These are phyloP conservation scores for Wickerhamia fluorescens DNA, from an alignment of 805 yeast genomes.

Conservation along the genomic window DNA sequence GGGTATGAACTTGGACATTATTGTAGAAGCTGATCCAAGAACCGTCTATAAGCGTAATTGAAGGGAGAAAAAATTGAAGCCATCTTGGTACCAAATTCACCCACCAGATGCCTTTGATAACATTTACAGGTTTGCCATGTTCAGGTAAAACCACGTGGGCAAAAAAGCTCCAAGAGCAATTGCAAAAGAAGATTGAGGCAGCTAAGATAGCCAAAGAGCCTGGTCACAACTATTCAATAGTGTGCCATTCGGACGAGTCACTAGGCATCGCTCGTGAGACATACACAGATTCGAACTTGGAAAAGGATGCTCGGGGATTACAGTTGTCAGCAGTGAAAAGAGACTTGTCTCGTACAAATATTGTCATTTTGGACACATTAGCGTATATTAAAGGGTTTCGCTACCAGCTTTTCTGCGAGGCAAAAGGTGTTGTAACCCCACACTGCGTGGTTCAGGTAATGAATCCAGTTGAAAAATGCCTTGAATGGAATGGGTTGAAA, in stretches of 20 bases:
- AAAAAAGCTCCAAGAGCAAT: constrained; percentile 37
- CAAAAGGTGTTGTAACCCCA: constrained; percentile 75
- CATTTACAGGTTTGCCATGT: constrained; percentile 79
- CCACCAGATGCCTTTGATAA: constrained; percentile 72
- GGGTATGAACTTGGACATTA: constrained; percentile 54
- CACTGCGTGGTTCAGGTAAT: constrained; percentile 78
- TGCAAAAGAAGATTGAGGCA: constrained; percentile 40
- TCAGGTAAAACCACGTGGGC: constrained; percentile 82
- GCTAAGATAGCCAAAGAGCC: constrained; percentile 33
- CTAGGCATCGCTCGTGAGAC: constrained; percentile 63
- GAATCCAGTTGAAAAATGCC: constrained; percentile 55
- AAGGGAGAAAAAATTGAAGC: background rate
- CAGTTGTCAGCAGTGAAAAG: constrained; percentile 88
- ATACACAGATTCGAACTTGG: constrained; percentile 67
- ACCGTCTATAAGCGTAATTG: background rate
- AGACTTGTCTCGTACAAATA: constrained; percentile 55
- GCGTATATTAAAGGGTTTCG: constrained; percentile 93
- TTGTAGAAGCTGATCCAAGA: background rate
- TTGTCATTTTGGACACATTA: constrained; percentile 81
- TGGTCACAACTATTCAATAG: constrained; percentile 53
- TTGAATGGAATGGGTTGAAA: constrained; percentile 60
- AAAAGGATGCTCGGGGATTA: constrained; percentile 74
- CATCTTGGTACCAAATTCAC: background rate
- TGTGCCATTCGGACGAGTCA: constrained; percentile 69
- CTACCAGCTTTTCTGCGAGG: constrained; percentile 90